These are phyloP conservation scores for Pleurotus tuoliensis DNA, from an alignment of 768 basidiomycete genomes.

Conservation along the genomic window DNA sequence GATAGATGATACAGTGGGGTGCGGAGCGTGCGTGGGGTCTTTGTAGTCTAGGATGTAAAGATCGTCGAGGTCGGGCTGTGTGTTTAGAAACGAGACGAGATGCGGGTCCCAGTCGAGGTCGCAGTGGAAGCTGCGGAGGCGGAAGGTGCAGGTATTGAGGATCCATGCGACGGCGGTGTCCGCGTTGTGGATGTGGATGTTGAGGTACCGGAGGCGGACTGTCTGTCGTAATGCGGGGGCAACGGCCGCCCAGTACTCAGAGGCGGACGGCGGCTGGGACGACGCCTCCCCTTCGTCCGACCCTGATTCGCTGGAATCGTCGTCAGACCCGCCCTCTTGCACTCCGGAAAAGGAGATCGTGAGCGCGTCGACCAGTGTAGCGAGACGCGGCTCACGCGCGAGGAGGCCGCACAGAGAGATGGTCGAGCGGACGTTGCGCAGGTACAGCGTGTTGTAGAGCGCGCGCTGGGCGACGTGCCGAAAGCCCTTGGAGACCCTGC, in stretches of 20 bases:
- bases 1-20: slow-evolving; percentile 21
- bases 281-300: slow-evolving; percentile 17
- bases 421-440: slow-evolving; percentile 36
- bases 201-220: slow-evolving; percentile 45
- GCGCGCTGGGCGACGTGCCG: slow-evolving; percentile 50
- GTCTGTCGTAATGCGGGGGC: slow-evolving; percentile 45
- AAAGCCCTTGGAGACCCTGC: slow-evolving; percentile 55
- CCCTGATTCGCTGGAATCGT: slow-evolving; percentile 19
- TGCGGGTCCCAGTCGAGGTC: slow-evolving; percentile 62
- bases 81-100: slow-evolving; percentile 49
- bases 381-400: slow-evolving; percentile 41
- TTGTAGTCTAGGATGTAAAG: slow-evolving; percentile 46
- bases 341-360: slow-evolving; percentile 38
- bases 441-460: slow-evolving; percentile 55
- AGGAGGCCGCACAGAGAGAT: slow-evolving; percentile 46
- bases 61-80: slow-evolving; percentile 44
- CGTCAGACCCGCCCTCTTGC: slow-evolving; percentile 16
- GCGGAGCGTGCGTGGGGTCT: slow-evolving; percentile 19
- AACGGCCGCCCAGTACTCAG: slow-evolving; percentile 48
- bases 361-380: slow-evolving; percentile 48
- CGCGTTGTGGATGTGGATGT: slow-evolving; percentile 39
- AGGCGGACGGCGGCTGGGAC: slow-evolving; percentile 20
- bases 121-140: slow-evolving; percentile 57
- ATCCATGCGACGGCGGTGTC: slow-evolving; percentile 33
- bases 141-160: slow-evolving; percentile 41